Evolutionary conservation across 805 yeast species (phyloP).

Genomic region (Kluyveromyces dobzhanskii): DNA sequence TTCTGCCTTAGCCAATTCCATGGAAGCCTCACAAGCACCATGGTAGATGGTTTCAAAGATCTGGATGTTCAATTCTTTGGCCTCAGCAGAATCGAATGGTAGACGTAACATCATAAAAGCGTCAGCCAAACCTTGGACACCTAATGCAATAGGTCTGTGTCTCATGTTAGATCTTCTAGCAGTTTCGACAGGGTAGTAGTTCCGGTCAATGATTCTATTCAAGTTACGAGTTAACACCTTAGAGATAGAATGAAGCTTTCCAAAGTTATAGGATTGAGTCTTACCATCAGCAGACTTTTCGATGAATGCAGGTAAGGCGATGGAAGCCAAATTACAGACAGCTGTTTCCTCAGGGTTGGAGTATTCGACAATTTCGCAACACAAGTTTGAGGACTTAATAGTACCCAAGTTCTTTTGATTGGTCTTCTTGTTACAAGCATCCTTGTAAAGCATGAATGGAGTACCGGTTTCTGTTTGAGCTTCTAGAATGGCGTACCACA

Average conservation of each 20-base stretch:
- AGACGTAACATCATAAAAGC: slow-evolving; percentile 68
- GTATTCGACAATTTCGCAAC: slow-evolving; percentile 91
- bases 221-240: slow-evolving; percentile 75
- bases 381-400: slow-evolving; percentile 86
- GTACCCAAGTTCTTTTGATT: slow-evolving; percentile 90
- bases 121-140: slow-evolving; percentile 97
- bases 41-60: slow-evolving; percentile 95
- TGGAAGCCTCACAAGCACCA: slow-evolving; percentile 81
- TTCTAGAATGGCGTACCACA: slow-evolving; percentile 84
- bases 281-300: slow-evolving; percentile 36
- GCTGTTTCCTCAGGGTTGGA: slow-evolving; percentile 90
- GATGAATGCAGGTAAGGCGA: slow-evolving; percentile 79
- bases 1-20: slow-evolving; percentile 60
- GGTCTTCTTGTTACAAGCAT: slow-evolving; percentile 77
- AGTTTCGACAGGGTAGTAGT: slow-evolving; percentile 73
- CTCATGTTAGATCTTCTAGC: slow-evolving; percentile 70
- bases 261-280: slow-evolving; percentile 56
- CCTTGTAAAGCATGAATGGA: slow-evolving; percentile 92
- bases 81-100: slow-evolving; percentile 80
- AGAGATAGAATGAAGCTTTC: slow-evolving; percentile 62
- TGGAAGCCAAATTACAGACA: slow-evolving; percentile 88
- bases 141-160: slow-evolving; percentile 92
- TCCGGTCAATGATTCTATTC: slow-evolving; percentile 76
- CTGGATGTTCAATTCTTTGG: slow-evolving; percentile 66
- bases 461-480: slow-evolving; percentile 96